Base-by-base conservation (phyloP, 1,139 yeast species). In the Geotrichum phurueaensis region DNA sequence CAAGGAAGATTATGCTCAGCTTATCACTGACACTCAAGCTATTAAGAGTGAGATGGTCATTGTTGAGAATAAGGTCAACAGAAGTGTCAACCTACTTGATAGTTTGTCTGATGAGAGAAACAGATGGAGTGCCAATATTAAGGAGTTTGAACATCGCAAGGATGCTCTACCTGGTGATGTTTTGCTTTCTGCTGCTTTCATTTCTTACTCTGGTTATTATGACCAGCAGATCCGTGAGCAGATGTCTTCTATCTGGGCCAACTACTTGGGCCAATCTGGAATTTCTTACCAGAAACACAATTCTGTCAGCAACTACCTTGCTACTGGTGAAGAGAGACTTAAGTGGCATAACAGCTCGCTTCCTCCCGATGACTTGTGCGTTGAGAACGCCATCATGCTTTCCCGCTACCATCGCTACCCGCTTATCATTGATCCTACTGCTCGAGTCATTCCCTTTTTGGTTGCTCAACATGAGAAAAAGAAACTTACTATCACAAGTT, bases 1-100 rank as follows among this genome's bases (percentile, higher is more conserved):
- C 65, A 89, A 90, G 65, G 79, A 76, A 13, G 81, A 80, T 18
- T 94, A 94, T 70, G 89, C 95, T 56, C 77, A 75, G 10, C 76
- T 88, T 47, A 90, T 94, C 53, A 78, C 96, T 61, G 94, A 89
- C 51, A 81, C 89, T 0, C 97, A 94, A 69, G 76, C 78, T 47
- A 84, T 91, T 57, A 91, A 88, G 70, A 69, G 76, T 3, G 94
- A 89, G 69, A 87, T 91, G 87, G 73, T 72, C 2, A 66, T 71
- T 0, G 95, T 90, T 10, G 84, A 85, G 64, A 65, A 64, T 5
- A 88, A 84, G 64, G 88, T 90, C 1, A 73, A 71, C 1, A 77
- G 96, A 58, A 87, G 97, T 65, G 75, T 82, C 60, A 72, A 76
- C 25, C 76, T 94, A 53, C 77, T 92, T 53, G 85, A 83, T 6